Base-by-base conservation (phyloP, 2,329 filamentous ascomycete genomes). In the Sphaerulina musiva region DNA sequence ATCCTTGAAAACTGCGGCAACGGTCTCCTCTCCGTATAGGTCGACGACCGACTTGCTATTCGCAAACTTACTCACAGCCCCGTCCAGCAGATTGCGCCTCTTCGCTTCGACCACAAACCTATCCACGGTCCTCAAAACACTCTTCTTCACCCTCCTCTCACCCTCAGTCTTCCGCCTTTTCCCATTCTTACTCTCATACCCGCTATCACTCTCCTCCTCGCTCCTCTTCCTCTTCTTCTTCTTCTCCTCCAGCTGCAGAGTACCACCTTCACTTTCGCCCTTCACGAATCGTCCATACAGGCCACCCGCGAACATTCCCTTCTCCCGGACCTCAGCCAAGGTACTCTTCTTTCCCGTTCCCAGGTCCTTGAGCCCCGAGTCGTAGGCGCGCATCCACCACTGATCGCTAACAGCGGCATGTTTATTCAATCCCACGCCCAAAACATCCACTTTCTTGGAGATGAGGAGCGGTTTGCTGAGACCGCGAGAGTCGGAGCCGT, bases 351-450 rank as follows among this genome's bases (percentile, higher is more conserved):
- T 85, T 73, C 62, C 86, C 3, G 74, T 72, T 0, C 78, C 78
- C 50, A 95, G 78, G 3, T 85, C 87, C 70, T 93, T 87, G 60
- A 96, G 75, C 53, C 91, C 90, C 69, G 90, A 85, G 72, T 97
- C 92, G 63, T 95, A 96, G 9, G 93, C 93, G 55, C 89, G 86
- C 72, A 95, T 79, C 93, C 93, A 98, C 93, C 93, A 98, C 70
- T 95, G 90, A 68, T 96, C 92, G 63, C 79, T 78, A 32, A 80
- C 76, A 29, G 77, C 77, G 53, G 76, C 71, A 53, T 80, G 79
- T 61, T 81, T 81, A 70, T 88, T 89, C 68, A 87, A 84, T 51
- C 92, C 92, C 4, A 97, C 76, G 23, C 92, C 92, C 50, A 87
- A 78, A 29, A 80, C 86, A 70, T 95, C 87, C 64, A 85, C 80